Percentiles rank a stretch among this genome's conserved stretches.
Conservation (phyloP, 495 filamentous ascomycete species). For the Aspergillus panamensis region DNA sequence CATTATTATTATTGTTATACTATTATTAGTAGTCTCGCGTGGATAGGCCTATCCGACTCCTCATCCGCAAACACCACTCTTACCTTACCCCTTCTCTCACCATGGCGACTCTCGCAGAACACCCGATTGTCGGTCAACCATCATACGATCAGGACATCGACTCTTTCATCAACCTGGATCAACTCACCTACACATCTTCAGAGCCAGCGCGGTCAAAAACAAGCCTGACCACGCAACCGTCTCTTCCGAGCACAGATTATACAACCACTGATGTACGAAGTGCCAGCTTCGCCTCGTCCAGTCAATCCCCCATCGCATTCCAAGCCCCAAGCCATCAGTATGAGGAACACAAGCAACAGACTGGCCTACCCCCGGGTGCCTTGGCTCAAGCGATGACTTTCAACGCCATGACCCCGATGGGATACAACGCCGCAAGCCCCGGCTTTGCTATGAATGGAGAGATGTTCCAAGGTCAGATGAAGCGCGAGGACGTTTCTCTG, state of each 20-base stretch:
- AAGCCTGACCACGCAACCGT: slow-evolving; percentile 35
- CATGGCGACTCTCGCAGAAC: slow-evolving; percentile 45
- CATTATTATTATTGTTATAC: too few relatives aligned
- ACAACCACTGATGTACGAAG: slow-evolving; percentile 36
- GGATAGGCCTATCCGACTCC: not conserved
- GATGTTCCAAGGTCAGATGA: slow-evolving; percentile 48
- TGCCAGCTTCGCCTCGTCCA: slow-evolving; percentile 40
- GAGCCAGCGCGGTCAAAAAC: slow-evolving; percentile 42
- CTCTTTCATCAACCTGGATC: slow-evolving; percentile 50
- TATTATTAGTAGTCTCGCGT: not conserved
- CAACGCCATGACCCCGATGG: slow-evolving; percentile 53
- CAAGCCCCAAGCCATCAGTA: slow-evolving; percentile 89
- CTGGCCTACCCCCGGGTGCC: slow-evolving; percentile 76
- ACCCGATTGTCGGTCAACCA: slow-evolving; percentile 33
- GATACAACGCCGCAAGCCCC: slow-evolving; percentile 48
- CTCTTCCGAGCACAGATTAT: slow-evolving; percentile 40
- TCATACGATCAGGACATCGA: slow-evolving; percentile 49
- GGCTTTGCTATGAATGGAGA: slow-evolving; percentile 46
- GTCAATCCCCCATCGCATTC: slow-evolving; percentile 54
- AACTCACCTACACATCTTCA: slow-evolving; percentile 42
- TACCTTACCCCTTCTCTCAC: slow-evolving; percentile 10
- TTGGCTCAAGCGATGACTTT: slow-evolving; percentile 66
- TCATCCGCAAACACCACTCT: slow-evolving; percentile 5
- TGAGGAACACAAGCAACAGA: slow-evolving; percentile 86
- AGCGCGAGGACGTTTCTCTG: slow-evolving; percentile 45